Evolutionary conservation across 495 filamentous ascomycete species (phyloP).

Genomic region (Cercophora samala): DNA sequence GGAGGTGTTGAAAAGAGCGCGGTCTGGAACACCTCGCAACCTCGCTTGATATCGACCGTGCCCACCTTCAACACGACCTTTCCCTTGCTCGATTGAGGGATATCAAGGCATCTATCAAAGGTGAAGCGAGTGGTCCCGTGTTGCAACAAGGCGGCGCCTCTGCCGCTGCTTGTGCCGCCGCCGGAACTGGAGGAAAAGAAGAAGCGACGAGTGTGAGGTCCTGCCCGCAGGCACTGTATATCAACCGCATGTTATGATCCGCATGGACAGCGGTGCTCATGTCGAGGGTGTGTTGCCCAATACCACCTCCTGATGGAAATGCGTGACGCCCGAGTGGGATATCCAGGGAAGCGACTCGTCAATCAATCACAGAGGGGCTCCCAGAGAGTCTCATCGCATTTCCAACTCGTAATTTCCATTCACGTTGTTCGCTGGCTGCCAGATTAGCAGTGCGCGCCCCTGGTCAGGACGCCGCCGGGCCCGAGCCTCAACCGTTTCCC

Average conservation of each 20-base stretch:
- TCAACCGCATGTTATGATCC: slow-evolving; percentile 3
- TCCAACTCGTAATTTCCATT: not conserved
- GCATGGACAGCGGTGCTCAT: not conserved
- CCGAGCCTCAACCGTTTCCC: slow-evolving; percentile 1
- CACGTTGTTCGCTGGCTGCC: not conserved
- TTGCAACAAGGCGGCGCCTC: not conserved
- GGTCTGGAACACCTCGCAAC: not conserved
- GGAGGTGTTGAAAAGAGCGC: not conserved
- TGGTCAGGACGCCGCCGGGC: not conserved
- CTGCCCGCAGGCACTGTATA: not conserved
- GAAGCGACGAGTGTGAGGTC: not conserved
- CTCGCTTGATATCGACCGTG: not conserved
- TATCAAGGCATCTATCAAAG: not conserved
- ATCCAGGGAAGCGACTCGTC: not conserved
- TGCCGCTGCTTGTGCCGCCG: not conserved
- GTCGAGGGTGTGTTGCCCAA: not conserved
- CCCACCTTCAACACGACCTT: not conserved
- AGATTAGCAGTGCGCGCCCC: slow-evolving; percentile 1
- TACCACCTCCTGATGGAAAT: not conserved
- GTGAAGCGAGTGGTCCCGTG: not conserved
- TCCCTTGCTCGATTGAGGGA: not conserved
- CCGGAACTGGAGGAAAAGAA: not conserved
- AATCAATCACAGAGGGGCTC: not conserved
- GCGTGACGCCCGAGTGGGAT: not conserved
- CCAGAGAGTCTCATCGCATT: not conserved